Evolutionary conservation across 108 stramenopile genomes (phyloP).

Genomic region (Nitzschia sp.): DNA sequence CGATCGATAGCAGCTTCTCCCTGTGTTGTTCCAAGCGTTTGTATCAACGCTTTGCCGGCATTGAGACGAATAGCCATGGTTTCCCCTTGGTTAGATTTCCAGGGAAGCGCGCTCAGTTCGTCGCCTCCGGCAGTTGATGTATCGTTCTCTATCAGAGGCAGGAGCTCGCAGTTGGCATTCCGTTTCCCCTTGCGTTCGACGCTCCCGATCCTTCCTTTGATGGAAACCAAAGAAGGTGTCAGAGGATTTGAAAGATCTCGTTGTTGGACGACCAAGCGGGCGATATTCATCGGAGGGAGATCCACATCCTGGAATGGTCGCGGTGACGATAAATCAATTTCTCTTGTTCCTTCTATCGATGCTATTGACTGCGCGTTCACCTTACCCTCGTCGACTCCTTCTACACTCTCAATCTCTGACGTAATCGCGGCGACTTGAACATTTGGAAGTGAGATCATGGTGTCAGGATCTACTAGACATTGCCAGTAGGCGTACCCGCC

Average conservation of each 20-base stretch:
- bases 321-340: not conserved
- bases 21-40: constrained; percentile 6
- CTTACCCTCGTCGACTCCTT: not conserved
- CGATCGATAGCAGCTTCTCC: constrained; percentile 20
- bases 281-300: constrained; percentile 13
- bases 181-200: constrained; percentile 25
- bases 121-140: not conserved
- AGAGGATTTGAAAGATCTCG: constrained; percentile 30
- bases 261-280: constrained; percentile 12
- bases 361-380: not conserved
- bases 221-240: constrained; percentile 1
- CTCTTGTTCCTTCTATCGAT: not conserved
- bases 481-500: constrained; percentile 31
- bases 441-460: not conserved
- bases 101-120: constrained; percentile 6
- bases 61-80: constrained; percentile 30
- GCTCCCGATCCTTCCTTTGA: constrained; percentile 23
- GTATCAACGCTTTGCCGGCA: constrained; percentile 26
- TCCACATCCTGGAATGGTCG: constrained; percentile 12
- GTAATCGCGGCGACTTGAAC: not conserved
- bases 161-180: constrained; percentile 22
- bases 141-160: constrained; percentile 11
- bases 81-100: constrained; percentile 15
- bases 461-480: constrained; percentile 8
- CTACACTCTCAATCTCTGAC: not conserved